Evolutionary conservation across 2,329 filamentous ascomycete genomes (phyloP), one percentile per base, ranked within the genome.

Genomic region (Hymenoscyphus scutula): DNA sequence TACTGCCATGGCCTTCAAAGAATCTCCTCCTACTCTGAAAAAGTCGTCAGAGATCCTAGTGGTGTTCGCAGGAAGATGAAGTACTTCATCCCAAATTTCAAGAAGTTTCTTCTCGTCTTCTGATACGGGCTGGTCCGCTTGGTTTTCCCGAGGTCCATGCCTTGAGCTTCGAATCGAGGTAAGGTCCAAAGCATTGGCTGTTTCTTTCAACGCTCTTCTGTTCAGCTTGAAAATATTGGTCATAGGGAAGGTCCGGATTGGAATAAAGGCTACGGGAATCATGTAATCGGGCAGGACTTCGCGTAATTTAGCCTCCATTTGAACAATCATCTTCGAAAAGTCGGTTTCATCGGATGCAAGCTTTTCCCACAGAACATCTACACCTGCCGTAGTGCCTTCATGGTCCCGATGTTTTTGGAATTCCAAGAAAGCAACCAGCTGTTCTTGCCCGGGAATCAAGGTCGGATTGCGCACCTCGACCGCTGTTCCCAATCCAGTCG

Each of bases 371-470:
- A 56, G 53, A 25, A 56, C 53, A 37, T 56, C 27, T 64, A 87
- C 84, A 0, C 84, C 84, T 0, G 84, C 86, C 19, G 25, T 30
- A 30, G 48, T 55, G n/a, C 25, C 17, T 37, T 3, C 68, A 63
- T 34, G 62, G 62, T 8, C 64, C 63, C 23, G 69, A 64, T 19
- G 56, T 63, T 4, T 58, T 48, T 55, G 62, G 1, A 59, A 56
- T 1, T 70, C 62, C 17, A 76, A 60, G 57, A 76, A 77, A 2
- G 73, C 74, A 15, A 76, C 74, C 55, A 77, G 60, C 0, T 65
- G 70, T 53, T 74, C 67, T 37, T 72, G 71, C 1, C 65, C 68
- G 13, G 53, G 53, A 56, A 56, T 37, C 7, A 23, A 37, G 29
- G 71, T 57, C 23, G 74, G 61, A 13, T 70, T 62, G 13, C 73